Base-by-base conservation (phyloP, 2,329 filamentous ascomycete species). In the Scytalidium lignicola region DNA sequence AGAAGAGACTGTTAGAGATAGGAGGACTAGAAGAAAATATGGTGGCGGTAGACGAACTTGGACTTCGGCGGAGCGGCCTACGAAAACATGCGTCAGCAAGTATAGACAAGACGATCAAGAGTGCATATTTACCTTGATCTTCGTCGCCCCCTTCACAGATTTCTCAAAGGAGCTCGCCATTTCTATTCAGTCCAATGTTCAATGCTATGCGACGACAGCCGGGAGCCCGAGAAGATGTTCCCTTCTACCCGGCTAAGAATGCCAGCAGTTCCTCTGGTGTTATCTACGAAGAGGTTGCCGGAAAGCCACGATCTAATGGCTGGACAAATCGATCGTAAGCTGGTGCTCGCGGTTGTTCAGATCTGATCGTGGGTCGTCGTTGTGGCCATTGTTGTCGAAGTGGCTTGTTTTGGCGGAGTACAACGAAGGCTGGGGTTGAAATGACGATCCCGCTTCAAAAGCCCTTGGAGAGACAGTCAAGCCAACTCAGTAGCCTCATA, bases 131-230 rank as follows among this genome's bases (percentile, higher is more conserved):
- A 91, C 90, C 83, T 96, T 97, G 67, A 95, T 89, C 78, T 97
- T 97, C 63, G 92, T 97, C 62, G 89, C 92, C 73, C 92, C 93
- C 78, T 97, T 97, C 66, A 99, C 93, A 60, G 91, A 95, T 79
- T 97, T 99, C 78, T 99, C 93, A 68, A 97, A 97, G 51, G 88
- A 92, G 74, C 84, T 88, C 59, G 86, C 82, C 88, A 91, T 91
- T 41, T 54, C 49, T 23, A 58, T 45, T 53, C 45, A 51, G 28
- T 18, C 41, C 32, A 32, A 20, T 41, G 43, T 46, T 37, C 48
- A 43, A 21, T 49, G 52, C 48, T 49, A 51, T 56, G 59, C 55
- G 57, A 57, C 55, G 57, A 60, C 53, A 58, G 48, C 48, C 37
- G 43, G 6, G 32, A 17, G 32, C 32, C 32, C 32, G 32, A 37